These are phyloP conservation scores for Xerocomus nothofagi DNA, from an alignment of 1,284 basidiomycete genomes.

Conservation along the genomic window DNA sequence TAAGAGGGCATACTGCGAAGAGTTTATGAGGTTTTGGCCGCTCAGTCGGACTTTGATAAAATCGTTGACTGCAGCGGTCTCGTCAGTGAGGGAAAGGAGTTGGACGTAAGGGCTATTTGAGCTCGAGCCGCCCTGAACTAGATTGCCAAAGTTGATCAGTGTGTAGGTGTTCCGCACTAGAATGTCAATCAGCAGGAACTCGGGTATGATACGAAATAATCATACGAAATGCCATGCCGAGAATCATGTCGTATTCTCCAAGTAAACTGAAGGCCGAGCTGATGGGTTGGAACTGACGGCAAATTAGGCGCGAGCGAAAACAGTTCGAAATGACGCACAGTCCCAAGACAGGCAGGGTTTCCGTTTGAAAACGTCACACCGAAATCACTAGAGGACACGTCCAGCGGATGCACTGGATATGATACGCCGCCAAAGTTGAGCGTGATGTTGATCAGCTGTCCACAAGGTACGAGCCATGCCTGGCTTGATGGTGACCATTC, in stretches of 20 bases:
- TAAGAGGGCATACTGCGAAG: slow-evolving; percentile 55
- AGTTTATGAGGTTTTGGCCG: slow-evolving; percentile 48
- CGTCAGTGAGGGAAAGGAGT: slow-evolving; percentile 49
- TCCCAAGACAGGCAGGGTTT: slow-evolving; percentile 62
- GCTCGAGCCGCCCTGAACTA: slow-evolving; percentile 43
- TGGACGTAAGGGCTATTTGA: slow-evolving; percentile 54
- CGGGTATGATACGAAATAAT: background rate
- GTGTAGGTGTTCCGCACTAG: slow-evolving; percentile 72
- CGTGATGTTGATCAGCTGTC: slow-evolving; percentile 65
- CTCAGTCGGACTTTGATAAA: slow-evolving; percentile 53
- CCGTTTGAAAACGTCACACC: slow-evolving; percentile 53
- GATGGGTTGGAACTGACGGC: slow-evolving; percentile 71
- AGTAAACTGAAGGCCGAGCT: slow-evolving; percentile 74
- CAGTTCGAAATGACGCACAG: slow-evolving; percentile 45
- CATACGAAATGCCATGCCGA: slow-evolving; percentile 79
- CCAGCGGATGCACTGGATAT: slow-evolving; percentile 74
- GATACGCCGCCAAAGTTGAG: slow-evolving; percentile 67
- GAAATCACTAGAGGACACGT: slow-evolving; percentile 69
- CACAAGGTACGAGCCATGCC: slow-evolving; percentile 74
- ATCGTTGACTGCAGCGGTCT: slow-evolving; percentile 46
- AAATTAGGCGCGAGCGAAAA: slow-evolving; percentile 3
- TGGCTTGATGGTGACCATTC: slow-evolving; percentile 57
- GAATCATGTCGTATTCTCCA: slow-evolving; percentile 77
- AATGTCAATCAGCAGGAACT: slow-evolving; percentile 5
- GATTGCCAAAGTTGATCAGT: slow-evolving; percentile 58